Evolutionary conservation across 2,329 filamentous ascomycete species (phyloP).

Genomic region (Xylaria sp.): DNA sequence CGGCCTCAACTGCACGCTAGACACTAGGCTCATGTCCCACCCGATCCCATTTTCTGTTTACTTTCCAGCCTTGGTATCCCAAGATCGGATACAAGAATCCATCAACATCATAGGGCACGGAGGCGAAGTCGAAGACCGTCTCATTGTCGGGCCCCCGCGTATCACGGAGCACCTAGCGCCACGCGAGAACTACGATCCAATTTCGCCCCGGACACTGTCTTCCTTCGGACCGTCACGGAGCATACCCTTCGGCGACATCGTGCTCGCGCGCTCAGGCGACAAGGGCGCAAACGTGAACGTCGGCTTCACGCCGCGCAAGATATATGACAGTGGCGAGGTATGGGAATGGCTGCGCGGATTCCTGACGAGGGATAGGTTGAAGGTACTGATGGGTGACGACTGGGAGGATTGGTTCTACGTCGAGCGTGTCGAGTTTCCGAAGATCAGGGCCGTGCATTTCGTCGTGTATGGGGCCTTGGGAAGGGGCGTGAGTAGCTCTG

Average conservation of each 20-base stretch:
- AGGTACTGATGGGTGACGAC: constrained; percentile 49
- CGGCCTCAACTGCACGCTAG: constrained; percentile 50
- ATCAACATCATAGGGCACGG: constrained; percentile 21
- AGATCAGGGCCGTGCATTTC: constrained; percentile 55
- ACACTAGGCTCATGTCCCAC: constrained; percentile 45
- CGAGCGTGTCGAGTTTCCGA: constrained; percentile 54
- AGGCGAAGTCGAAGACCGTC: constrained; percentile 5
- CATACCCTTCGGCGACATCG: constrained; percentile 43
- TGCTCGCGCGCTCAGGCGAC: constrained; percentile 35
- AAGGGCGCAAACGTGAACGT: constrained; percentile 38
- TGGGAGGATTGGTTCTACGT: constrained; percentile 49
- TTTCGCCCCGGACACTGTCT: constrained; percentile 18
- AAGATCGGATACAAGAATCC: constrained; percentile 33
- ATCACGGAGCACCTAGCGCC: constrained; percentile 36
- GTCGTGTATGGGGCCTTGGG: constrained; percentile 55
- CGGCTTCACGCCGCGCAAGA: constrained; percentile 48
- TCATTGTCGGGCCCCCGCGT: constrained; percentile 34
- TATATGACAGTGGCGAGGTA: constrained; percentile 42
- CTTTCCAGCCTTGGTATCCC: constrained; percentile 46
- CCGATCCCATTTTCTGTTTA: constrained; percentile 49
- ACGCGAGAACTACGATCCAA: constrained; percentile 35
- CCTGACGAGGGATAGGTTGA: constrained; percentile 44
- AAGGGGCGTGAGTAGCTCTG: constrained; percentile 54
- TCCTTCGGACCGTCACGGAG: constrained; percentile 49
- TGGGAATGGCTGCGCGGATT: constrained; percentile 48